Conservation (phyloP, 495 filamentous ascomycete species). For the Rhypophila decipiens region DNA sequence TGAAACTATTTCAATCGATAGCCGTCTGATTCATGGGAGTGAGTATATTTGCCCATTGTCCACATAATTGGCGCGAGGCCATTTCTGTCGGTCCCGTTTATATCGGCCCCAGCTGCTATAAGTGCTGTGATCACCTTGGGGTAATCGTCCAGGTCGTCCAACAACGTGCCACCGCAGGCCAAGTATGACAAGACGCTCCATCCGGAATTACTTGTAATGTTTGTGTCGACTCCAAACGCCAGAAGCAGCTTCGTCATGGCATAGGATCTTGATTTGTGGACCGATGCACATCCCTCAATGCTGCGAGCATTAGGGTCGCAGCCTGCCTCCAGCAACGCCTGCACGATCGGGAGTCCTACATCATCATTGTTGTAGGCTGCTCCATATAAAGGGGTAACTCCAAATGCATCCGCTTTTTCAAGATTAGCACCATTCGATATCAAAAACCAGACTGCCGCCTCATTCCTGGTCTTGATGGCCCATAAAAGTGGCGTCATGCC, state of each 20-base stretch:
- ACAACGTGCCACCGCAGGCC: not conserved
- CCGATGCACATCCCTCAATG: not conserved
- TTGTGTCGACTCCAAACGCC: not conserved
- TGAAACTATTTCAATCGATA: not conserved
- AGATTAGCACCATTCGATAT: not conserved
- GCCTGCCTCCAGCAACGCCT: not conserved
- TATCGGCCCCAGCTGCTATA: not conserved
- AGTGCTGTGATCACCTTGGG: not conserved
- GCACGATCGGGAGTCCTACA: not conserved
- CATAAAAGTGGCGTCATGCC: not conserved
- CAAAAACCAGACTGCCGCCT: not conserved
- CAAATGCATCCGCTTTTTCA: not conserved
- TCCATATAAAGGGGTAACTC: not conserved
- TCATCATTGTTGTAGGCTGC: not conserved
- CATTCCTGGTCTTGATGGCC: not conserved
- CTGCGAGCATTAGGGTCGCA: not conserved
- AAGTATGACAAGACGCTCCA: not conserved
- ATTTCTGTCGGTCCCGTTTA: not conserved
- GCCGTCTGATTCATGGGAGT: not conserved
- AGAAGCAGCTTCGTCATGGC: not conserved
- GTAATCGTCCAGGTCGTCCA: not conserved
- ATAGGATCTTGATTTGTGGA: not conserved
- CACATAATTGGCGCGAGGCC: not conserved
- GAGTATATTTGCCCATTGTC: not conserved
- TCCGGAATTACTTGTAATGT: not conserved